Evolutionary conservation across 805 yeast species (phyloP).

Genomic region (Cephaloascus fragrans): DNA sequence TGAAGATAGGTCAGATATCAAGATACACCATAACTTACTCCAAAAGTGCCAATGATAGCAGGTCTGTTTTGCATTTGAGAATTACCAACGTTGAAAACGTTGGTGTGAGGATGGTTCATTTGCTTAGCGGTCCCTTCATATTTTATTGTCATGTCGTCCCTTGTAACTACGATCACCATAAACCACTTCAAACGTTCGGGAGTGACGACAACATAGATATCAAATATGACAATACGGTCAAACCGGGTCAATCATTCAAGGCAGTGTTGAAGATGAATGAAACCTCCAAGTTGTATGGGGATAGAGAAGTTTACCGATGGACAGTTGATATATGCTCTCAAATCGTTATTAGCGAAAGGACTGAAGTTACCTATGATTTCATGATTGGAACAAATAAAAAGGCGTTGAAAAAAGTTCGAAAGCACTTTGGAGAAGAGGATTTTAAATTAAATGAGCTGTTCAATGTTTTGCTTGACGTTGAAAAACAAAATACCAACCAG

Average conservation of each 20-base stretch:
- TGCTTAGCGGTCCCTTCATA: constrained; percentile 31
- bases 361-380: constrained; percentile 21
- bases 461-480: constrained; percentile 11
- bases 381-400: constrained; percentile 18
- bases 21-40: constrained; percentile 11
- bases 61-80: constrained; percentile 17
- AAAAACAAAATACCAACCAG: constrained; percentile 16
- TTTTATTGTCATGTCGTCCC: constrained; percentile 35
- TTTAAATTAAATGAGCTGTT: background rate
- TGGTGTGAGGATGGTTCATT: constrained; percentile 27
- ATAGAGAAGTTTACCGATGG: constrained; percentile 22
- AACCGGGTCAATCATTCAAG: constrained; percentile 64
- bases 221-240: constrained; percentile 31
- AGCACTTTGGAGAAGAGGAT: background rate
- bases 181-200: constrained; percentile 13
- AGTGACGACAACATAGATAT: constrained; percentile 18
- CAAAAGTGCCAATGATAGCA: constrained; percentile 1
- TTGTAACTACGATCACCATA: constrained; percentile 16
- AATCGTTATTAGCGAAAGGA: constrained; percentile 22
- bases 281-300: constrained; percentile 18
- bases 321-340: constrained; percentile 29
- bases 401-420: background rate
- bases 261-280: constrained; percentile 41
- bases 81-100: constrained; percentile 28
- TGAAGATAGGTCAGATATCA: constrained; percentile 14